phyloP scores from a whole-genome alignment of 139 green algal genomes.

The Chlamydomonas sp. region DNA sequence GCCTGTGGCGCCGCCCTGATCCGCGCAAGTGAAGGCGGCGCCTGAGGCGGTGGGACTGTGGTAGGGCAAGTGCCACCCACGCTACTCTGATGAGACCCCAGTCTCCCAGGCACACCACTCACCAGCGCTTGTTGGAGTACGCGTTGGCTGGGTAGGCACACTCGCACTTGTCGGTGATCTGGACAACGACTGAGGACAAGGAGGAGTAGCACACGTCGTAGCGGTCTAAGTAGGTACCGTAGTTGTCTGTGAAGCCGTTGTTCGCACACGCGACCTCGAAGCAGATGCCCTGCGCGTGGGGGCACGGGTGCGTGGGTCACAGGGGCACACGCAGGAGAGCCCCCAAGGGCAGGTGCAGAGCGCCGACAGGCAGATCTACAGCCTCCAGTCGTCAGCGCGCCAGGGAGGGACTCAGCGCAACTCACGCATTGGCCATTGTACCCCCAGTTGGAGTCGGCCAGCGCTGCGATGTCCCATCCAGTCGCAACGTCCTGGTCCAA shows the following conservation, averaged over 20 bases:
- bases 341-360: conserved; percentile 24
- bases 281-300: too few species aligned
- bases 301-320: too few species aligned
- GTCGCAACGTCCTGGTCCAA: conserved; percentile 11
- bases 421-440: conserved; percentile 19
- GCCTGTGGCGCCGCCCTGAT: too few species aligned
- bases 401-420: too few species aligned
- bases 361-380: too few species aligned
- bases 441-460: conserved; percentile 24
- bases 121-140: conserved; percentile 30
- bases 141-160: conserved; percentile 37
- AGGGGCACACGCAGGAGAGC: too few species aligned
- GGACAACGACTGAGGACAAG: conserved; percentile 23
- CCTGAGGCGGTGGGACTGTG: too few species aligned
- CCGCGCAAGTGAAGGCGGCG: too few species aligned
- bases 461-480: conserved; percentile 29
- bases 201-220: conserved; percentile 26
- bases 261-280: conserved; percentile 30
- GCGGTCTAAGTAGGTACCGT: conserved; percentile 32
- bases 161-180: conserved; percentile 32
- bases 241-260: conserved; percentile 27
- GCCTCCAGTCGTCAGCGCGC: too few species aligned
- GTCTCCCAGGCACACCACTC: too few species aligned
- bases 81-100: too few species aligned
- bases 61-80: too few species aligned